Conservation (phyloP, 2,329 filamentous ascomycete genomes). For the Pseudopithomyces maydicus region DNA sequence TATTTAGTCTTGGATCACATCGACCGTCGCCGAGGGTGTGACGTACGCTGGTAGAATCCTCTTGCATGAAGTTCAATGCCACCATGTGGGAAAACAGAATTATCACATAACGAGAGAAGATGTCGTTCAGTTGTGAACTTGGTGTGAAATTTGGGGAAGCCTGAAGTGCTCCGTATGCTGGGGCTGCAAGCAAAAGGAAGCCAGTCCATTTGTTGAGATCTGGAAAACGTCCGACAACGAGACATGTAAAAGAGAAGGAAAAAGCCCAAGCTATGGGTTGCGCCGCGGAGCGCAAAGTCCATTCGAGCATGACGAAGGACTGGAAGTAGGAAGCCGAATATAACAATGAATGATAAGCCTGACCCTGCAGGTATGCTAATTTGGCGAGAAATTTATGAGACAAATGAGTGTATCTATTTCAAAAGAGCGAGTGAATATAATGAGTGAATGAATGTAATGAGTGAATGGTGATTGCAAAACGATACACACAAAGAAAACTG, state of each 20-base stretch:
- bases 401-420: too few species aligned
- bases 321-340: not conserved
- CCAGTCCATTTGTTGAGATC: constrained; percentile 9
- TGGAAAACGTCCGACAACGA: constrained; percentile 1
- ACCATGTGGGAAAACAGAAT: constrained; percentile 10
- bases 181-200: constrained; percentile 4
- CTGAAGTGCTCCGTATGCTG: constrained; percentile 8
- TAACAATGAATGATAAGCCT: not conserved
- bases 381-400: too few species aligned
- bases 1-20: not conserved
- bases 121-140: constrained; percentile 6
- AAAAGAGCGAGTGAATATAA: not conserved
- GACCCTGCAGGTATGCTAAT: too few species aligned
- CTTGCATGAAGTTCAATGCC: constrained; percentile 8
- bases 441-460: not conserved
- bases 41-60: not conserved
- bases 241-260: constrained; percentile 7
- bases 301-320: constrained; percentile 2
- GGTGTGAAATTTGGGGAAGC: constrained; percentile 8
- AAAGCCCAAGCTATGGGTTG: constrained; percentile 8
- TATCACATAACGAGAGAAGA: constrained; percentile 9
- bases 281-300: not conserved
- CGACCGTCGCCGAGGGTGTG: not conserved
- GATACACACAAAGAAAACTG: not conserved
- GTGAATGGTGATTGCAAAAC: too few species aligned